Percentiles rank a stretch among this genome's conserved stretches.
phyloP scores from a whole-genome alignment of 148 eudicot genomes.

The Vaccinium vitisidaea region DNA sequence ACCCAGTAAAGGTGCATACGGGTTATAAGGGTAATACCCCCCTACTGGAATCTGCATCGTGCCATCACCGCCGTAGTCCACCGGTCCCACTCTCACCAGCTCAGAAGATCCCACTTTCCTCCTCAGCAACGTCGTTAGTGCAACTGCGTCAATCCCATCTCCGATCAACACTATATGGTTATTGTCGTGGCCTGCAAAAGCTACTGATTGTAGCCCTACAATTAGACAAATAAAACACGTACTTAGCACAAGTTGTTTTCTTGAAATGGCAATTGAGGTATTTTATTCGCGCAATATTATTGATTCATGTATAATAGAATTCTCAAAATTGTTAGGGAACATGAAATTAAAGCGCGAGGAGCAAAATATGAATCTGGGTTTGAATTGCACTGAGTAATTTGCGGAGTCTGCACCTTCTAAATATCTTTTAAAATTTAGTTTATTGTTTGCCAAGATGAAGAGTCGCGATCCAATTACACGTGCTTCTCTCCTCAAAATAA shows the following conservation, averaged over 20 bases:
- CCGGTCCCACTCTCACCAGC: constrained; percentile 10
- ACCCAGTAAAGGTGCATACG: not conserved
- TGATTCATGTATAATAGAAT: no score
- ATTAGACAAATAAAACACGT: not conserved
- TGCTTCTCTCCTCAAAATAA: no score
- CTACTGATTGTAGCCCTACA: constrained; percentile 25
- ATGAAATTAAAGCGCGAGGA: not conserved
- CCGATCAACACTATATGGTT: not conserved
- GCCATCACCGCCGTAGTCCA: not conserved
- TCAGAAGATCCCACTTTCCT: constrained; percentile 20
- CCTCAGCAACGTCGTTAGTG: constrained; percentile 8
- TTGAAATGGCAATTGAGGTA: not conserved
- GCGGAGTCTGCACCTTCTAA: no score
- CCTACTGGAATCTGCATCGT: not conserved
- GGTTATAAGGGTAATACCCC: not conserved
- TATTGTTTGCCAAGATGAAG: no score
- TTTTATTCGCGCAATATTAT: not conserved
- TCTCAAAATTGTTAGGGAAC: not conserved
- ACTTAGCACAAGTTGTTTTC: not conserved
- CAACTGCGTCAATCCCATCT: not conserved
- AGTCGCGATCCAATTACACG: no score
- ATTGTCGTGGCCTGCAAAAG: constrained; percentile 16
- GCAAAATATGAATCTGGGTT: no score
- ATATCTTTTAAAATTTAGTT: no score
- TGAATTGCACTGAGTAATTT: not conserved